Conservation (phyloP, 2,329 filamentous ascomycete species). For the Fusarium keratoplasticum region DNA sequence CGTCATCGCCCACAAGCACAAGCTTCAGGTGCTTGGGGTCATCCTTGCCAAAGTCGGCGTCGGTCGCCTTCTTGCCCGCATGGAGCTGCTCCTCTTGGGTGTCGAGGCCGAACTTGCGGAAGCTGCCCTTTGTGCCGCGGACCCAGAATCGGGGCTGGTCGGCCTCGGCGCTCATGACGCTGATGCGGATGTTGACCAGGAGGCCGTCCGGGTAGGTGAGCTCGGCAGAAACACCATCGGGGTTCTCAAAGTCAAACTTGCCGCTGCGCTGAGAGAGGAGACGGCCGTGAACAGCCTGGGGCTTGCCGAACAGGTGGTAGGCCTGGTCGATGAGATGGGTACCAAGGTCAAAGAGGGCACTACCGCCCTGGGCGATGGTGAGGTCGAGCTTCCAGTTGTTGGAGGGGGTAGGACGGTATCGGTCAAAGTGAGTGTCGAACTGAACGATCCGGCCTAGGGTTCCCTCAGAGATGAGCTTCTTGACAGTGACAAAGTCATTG, state of each 20-base stretch:
- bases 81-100: slow-evolving; percentile 81
- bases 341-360: slow-evolving; percentile 79
- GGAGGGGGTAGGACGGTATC: slow-evolving; percentile 71
- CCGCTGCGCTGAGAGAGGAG: slow-evolving; percentile 73
- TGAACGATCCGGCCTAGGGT: slow-evolving; percentile 79
- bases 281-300: slow-evolving; percentile 73
- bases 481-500: slow-evolving; percentile 78
- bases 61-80: slow-evolving; percentile 69
- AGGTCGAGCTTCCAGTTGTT: slow-evolving; percentile 75
- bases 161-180: slow-evolving; percentile 74
- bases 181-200: slow-evolving; percentile 76
- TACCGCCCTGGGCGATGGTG: slow-evolving; percentile 70
- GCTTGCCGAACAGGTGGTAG: slow-evolving; percentile 76
- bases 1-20: slow-evolving; percentile 64
- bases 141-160: slow-evolving; percentile 83
- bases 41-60: slow-evolving; percentile 75
- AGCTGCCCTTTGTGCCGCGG: slow-evolving; percentile 78
- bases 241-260: slow-evolving; percentile 58
- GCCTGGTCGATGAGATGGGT: slow-evolving; percentile 82
- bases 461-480: slow-evolving; percentile 68
- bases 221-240: slow-evolving; percentile 71
- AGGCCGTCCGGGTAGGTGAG: slow-evolving; percentile 73
- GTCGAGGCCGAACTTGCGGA: slow-evolving; percentile 78
- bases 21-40: slow-evolving; percentile 69
- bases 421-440: slow-evolving; percentile 85